phyloP scores from a whole-genome alignment of 2,329 filamentous ascomycete species.

The Ophiostoma pallidulum region DNA sequence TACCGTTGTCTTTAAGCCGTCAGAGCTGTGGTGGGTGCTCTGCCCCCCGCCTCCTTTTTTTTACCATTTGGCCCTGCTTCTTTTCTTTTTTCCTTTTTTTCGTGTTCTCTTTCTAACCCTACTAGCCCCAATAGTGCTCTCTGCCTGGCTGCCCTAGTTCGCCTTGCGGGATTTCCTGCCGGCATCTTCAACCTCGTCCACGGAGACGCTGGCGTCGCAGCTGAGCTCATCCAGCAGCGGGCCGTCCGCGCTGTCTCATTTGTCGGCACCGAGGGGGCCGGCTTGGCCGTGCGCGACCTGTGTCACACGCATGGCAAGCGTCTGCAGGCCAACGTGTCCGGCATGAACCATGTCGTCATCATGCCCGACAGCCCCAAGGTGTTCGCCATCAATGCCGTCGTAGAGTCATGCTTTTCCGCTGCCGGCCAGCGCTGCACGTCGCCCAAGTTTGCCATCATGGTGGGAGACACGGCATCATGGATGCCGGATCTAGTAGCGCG shows the following conservation, averaged over 20 bases:
- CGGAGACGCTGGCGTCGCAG: conserved; percentile 67
- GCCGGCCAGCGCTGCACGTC: conserved; percentile 84
- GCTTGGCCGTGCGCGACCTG: conserved; percentile 73
- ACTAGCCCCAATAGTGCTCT: neutral
- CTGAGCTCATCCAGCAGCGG: conserved; percentile 77
- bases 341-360: conserved; percentile 80
- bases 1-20: conserved; percentile 75
- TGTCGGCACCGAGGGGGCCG: conserved; percentile 77
- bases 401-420: conserved; percentile 74
- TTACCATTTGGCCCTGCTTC: too few species aligned
- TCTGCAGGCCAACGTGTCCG: conserved; percentile 76
- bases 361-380: conserved; percentile 84
- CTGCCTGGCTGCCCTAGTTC: neutral
- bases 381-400: conserved; percentile 73
- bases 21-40: conserved; percentile 54
- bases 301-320: conserved; percentile 78
- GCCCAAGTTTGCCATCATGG: conserved; percentile 72
- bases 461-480: conserved; percentile 74
- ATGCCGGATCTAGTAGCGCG: conserved; percentile 65
- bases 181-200: conserved; percentile 77
- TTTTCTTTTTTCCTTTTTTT: too few species aligned
- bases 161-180: conserved; percentile 61
- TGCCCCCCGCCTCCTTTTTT: too few species aligned
- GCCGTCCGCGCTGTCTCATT: conserved; percentile 79
- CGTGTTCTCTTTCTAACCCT: too few species aligned